Conservation (phyloP, 2,329 filamentous ascomycete species). For the Meredithiella fracta region DNA sequence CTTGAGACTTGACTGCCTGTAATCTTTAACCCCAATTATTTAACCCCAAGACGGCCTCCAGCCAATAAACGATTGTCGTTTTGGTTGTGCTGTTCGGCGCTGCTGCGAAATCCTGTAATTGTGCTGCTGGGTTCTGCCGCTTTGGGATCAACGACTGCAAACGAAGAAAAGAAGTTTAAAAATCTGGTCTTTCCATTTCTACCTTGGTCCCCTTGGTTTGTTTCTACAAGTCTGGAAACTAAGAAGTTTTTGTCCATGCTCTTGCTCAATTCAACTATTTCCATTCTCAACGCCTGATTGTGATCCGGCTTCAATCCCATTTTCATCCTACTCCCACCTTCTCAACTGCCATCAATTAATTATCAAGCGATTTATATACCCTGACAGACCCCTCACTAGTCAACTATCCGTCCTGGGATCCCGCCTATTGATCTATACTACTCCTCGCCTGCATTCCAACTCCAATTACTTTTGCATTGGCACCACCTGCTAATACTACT, state of each 20-base stretch:
- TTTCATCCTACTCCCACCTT: too few species aligned
- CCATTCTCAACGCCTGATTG: too few species aligned
- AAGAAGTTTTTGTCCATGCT: background rate
- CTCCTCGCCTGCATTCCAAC: background rate
- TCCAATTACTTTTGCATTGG: background rate
- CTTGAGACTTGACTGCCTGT: too few species aligned
- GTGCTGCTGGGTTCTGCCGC: too few species aligned
- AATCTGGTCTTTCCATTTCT: background rate
- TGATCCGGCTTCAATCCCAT: background rate
- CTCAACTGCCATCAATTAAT: background rate
- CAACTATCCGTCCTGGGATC: background rate
- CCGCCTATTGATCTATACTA: background rate
- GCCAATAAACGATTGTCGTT: too few species aligned
- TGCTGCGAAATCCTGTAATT: too few species aligned
- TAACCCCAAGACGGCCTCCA: too few species aligned
- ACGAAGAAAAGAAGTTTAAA: too few species aligned
- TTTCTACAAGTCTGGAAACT: background rate
- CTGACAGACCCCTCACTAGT: background rate
- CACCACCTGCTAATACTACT: constrained; percentile 1
- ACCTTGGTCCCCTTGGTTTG: background rate
- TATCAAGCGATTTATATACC: background rate
- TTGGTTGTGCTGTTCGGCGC: too few species aligned
- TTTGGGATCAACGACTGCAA: too few species aligned
- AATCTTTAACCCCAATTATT: too few species aligned
- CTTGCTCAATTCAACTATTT: background rate